Evolutionary conservation across 306 rosid species (phyloP).

Genomic region (Sechiopsis laciniata): DNA sequence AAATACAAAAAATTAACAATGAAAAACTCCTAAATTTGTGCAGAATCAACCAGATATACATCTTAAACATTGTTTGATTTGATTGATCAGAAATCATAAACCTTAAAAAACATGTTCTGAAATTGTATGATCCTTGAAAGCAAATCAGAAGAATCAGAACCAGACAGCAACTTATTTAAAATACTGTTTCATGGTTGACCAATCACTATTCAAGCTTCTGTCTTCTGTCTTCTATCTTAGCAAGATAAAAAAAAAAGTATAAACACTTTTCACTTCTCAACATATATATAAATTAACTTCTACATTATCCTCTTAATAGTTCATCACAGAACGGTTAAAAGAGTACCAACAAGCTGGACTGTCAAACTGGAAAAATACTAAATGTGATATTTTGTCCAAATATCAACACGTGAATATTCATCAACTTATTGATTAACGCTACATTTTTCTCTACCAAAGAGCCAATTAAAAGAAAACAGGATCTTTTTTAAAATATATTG

Average conservation of each 20-base stretch:
- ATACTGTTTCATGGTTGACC: conserved; percentile 3
- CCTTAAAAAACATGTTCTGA: neutral
- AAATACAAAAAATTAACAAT: neutral
- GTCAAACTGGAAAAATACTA: neutral
- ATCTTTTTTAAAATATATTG: too few species aligned
- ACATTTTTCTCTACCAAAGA: neutral
- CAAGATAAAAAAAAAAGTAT: neutral
- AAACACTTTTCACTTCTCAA: neutral
- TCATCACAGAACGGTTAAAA: neutral
- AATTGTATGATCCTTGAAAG: neutral
- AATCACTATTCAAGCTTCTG: conserved; percentile 10
- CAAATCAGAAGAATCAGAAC: neutral
- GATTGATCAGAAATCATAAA: neutral
- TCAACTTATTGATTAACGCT: neutral
- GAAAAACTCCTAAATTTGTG: neutral
- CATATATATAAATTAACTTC: neutral
- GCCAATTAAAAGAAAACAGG: neutral
- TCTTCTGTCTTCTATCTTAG: neutral
- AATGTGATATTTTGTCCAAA: neutral
- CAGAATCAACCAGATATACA: neutral
- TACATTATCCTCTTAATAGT: neutral
- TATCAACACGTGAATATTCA: neutral
- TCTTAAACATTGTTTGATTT: neutral
- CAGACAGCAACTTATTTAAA: conserved; percentile 1
- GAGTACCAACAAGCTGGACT: neutral